Base-by-base conservation (phyloP, 2,329 filamentous ascomycete genomes). In the Sarocladium oryzae region DNA sequence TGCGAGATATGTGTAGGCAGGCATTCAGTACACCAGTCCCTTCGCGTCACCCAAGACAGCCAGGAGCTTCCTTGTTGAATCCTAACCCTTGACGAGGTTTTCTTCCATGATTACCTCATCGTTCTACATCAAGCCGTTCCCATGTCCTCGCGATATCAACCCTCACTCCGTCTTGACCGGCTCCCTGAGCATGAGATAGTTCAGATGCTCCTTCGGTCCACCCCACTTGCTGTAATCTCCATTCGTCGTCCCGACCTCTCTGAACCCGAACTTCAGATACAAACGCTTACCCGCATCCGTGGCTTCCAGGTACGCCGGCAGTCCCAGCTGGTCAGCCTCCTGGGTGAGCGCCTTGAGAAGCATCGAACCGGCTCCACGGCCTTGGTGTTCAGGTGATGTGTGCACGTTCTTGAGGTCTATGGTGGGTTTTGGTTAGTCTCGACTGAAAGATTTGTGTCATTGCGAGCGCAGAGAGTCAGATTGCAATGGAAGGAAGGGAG, bases 321-420 rank as follows among this genome's bases (percentile, higher is more conserved):
- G 52, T 4, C 64, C 63, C 2, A 69, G 60, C 9, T 61, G 53
- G 45, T 69, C 66, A 15, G 69, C 66, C 55, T 71, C 62, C 8
- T 61, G 60, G n/a, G 62, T 58, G 2, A 63, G 63, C 61, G 63
- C 67, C 26, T 60, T 52, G 41, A 73, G 24, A n/a, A 55, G 49
- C 51, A 53, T 50, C 18, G 48, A 49, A 11, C 45, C 53, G 16
- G 53, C 53, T 2, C 53, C 53, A 2, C 51, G 51, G 10, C 51
- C 32, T 43, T 69, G 67, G 51, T 69, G 65, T 13, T 62, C 61
- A 1, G 68, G 62, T 41, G 68, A 60, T 2, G 69, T 71, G 37
- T 70, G 65, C 30, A 72, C 59, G 1, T 68, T 59, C 43, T 67
- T 66, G 2, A 72, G 55, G 50, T 70, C 68, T 70, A 33, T n/a